Conservation (phyloP, 1,139 yeast species). For the Geotrichum cucujoidarum region DNA sequence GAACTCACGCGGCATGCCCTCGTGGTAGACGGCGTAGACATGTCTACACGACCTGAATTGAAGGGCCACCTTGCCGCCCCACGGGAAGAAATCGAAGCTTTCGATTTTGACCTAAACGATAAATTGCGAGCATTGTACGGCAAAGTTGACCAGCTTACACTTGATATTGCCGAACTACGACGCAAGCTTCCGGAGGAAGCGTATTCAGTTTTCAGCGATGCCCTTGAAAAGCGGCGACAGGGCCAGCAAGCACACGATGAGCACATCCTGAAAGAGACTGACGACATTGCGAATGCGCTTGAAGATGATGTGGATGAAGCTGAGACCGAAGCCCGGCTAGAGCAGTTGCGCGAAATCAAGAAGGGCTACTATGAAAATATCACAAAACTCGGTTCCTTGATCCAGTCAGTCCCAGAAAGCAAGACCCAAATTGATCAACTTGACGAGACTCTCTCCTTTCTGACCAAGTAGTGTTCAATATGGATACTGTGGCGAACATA, state of each 20-base stretch:
- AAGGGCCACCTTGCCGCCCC: conserved; percentile 13
- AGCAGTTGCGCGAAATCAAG: conserved; percentile 8
- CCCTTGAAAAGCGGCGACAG: conserved; percentile 20
- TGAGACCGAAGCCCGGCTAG: conserved; percentile 18
- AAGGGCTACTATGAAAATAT: conserved; percentile 10
- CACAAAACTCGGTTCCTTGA: conserved; percentile 15
- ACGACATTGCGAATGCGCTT: not conserved
- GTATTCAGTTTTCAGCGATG: conserved; percentile 23
- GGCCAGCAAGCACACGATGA: conserved; percentile 8
- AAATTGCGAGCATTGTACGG: conserved; percentile 46
- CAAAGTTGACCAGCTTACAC: conserved; percentile 50
- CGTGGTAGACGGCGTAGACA: conserved; percentile 42
- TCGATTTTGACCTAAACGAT: conserved; percentile 51
- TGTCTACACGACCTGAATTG: conserved; percentile 17
- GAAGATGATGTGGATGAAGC: conserved; percentile 3
- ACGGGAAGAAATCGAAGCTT: conserved; percentile 46
- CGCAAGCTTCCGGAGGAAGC: conserved; percentile 43
- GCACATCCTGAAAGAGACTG: conserved; percentile 2
- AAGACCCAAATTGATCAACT: conserved; percentile 23
- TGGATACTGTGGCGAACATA: not conserved
- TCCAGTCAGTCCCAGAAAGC: conserved; percentile 23
- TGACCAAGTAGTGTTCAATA: conserved; percentile 9
- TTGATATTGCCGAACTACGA: conserved; percentile 47
- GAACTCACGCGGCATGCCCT: conserved; percentile 50
- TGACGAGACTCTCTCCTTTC: conserved; percentile 21